Evolutionary conservation across 129 eudicot genomes (phyloP), one percentile per base, ranked within the genome.

Genomic region (Artemisia tridentata): DNA sequence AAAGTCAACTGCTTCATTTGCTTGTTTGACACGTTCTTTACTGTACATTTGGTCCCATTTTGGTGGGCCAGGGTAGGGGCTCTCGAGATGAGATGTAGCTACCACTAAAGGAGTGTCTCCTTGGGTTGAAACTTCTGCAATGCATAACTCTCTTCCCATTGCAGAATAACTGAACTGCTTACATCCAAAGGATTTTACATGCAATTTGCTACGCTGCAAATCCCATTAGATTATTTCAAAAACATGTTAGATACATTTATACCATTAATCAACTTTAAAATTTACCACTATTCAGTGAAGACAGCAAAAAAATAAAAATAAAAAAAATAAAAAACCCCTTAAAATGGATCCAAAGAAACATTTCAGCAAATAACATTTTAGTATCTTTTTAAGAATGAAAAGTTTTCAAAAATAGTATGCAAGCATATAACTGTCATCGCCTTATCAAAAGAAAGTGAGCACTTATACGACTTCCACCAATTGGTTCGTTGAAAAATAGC

Each of bases 61-160:
- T 9, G 98, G 96, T 19, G 98, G 98, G 74, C 85, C 85, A 14
- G 95, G 97, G 62, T 92, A 85, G 0, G 96, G 98, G 72, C 98
- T 89, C 69, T 92, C 98, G 3, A 92, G 88, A 79, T 92, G 98
- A 80, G 83, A 73, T 9, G 98, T 89, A 49, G 92, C 98, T 27
- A 92, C 81, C 18, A 86, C 80, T 49, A 92, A 64, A 41, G 84
- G 64, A 11, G 21, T 72, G 45, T 74, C 72, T 46, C 63, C 72
- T 60, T 23, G 71, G n/a, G 72, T 71, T 52, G 77, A 75, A 57
- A 89, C 85, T 54, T 92, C 88, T 3, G 96, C 85, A 15, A 92
- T 19, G 52, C 91, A 86, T 7, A 92, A 85, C 64, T 92, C 89
- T 60, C 96, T 73, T 53, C 85, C 88, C 98, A 89, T 92, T 50